Percentiles rank a stretch among this genome's conserved stretches.
phyloP scores from a whole-genome alignment of 129 eudicot genomes.

The Centella asiatica region DNA sequence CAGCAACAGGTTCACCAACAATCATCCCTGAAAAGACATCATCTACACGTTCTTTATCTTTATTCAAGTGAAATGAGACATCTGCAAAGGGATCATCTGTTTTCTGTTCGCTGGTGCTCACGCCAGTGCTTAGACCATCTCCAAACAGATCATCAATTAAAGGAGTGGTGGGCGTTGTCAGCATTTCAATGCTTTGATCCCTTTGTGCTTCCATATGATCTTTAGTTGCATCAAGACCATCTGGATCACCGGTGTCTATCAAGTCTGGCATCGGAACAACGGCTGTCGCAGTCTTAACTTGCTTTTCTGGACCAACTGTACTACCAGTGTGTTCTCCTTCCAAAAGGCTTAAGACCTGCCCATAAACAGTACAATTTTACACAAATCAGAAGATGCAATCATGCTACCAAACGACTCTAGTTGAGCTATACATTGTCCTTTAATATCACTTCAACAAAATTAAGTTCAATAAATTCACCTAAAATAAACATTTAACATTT shows the following conservation, averaged over 20 bases:
- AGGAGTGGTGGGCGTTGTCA: constrained; percentile 31
- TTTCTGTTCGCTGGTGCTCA: constrained; percentile 30
- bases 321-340: constrained; percentile 42
- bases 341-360: constrained; percentile 69
- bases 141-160: constrained; percentile 57
- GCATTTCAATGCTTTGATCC: constrained; percentile 29
- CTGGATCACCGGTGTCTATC: constrained; percentile 68
- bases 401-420: neutral
- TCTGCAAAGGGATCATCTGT: constrained; percentile 83
- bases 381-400: neutral
- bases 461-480: too few species aligned
- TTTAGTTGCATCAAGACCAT: constrained; percentile 34
- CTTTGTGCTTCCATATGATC: constrained; percentile 21
- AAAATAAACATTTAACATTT: too few species aligned
- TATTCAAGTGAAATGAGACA: constrained; percentile 65
- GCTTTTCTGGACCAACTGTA: constrained; percentile 31
- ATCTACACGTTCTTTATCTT: constrained; percentile 36
- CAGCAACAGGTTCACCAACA: constrained; percentile 27
- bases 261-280: constrained; percentile 68
- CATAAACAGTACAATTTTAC: neutral
- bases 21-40: constrained; percentile 81
- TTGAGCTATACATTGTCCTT: neutral
- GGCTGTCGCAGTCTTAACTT: constrained; percentile 30
- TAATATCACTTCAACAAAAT: neutral
- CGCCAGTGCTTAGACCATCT: constrained; percentile 29